Evolutionary conservation across 768 basidiomycete species (phyloP).

Genomic region (Royoungia palumana): DNA sequence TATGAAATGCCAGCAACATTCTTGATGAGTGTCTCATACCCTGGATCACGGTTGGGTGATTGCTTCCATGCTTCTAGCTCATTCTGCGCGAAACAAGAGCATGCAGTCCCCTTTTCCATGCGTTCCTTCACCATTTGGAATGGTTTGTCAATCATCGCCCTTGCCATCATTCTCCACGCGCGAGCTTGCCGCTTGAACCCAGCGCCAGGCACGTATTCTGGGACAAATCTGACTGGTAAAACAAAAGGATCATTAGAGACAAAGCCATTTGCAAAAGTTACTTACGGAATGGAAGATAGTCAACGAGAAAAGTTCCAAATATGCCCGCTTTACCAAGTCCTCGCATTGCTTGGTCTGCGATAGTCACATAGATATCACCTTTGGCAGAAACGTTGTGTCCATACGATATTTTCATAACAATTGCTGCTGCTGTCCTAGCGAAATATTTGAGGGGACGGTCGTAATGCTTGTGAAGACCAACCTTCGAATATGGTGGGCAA

Average conservation of each 20-base stretch:
- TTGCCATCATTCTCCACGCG: conserved; percentile 35
- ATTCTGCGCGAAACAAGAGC: conserved; percentile 44
- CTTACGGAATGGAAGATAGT: conserved; percentile 32
- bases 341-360: conserved; percentile 39
- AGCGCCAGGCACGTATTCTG: conserved; percentile 48
- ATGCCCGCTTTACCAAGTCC: conserved; percentile 37
- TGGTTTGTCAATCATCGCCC: conserved; percentile 32
- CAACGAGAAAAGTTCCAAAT: conserved; percentile 45
- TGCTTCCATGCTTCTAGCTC: conserved; percentile 35
- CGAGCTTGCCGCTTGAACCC: conserved; percentile 46
- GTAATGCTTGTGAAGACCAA: conserved; percentile 1
- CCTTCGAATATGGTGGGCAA: conserved; percentile 37
- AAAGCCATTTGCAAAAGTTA: neutral
- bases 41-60: conserved; percentile 19
- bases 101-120: conserved; percentile 36
- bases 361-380: conserved; percentile 39
- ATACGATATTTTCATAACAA: conserved; percentile 42
- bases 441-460: neutral
- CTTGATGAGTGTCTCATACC: conserved; percentile 45
- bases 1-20: conserved; percentile 51
- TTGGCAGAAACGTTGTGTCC: conserved; percentile 36
- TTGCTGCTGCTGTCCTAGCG: conserved; percentile 35
- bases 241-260: neutral
- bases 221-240: conserved; percentile 42
- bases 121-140: conserved; percentile 45